Evolutionary conservation across 202 grass and related monocot genomes (phyloP).

Genomic region (Digitaria exilis): DNA sequence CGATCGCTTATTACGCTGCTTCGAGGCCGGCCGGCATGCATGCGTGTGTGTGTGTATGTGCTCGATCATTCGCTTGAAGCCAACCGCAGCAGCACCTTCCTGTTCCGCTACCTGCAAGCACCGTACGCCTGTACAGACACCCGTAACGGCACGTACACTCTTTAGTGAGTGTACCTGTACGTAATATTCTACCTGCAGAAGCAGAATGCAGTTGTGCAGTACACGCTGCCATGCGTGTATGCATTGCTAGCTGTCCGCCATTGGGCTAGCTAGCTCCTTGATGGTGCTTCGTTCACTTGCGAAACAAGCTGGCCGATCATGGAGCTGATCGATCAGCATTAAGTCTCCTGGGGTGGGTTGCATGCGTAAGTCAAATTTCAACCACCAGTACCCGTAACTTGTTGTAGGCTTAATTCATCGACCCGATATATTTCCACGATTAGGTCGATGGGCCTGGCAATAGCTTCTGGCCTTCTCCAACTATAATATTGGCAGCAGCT

Average conservation of each 20-base stretch:
- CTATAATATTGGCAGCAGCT: no score
- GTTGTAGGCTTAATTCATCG: neutral
- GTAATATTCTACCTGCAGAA: slow-evolving; percentile 35
- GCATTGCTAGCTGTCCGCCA: slow-evolving; percentile 25
- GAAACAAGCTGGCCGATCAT: slow-evolving; percentile 6
- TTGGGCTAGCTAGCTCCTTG: neutral
- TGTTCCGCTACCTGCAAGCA: slow-evolving; percentile 20
- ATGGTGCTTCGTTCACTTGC: neutral
- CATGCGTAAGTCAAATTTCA: slow-evolving; percentile 52
- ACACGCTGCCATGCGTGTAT: neutral
- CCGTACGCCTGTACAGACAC: slow-evolving; percentile 1
- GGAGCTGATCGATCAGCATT: slow-evolving; percentile 38
- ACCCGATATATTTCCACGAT: slow-evolving; percentile 34
- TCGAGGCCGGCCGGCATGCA: no score
- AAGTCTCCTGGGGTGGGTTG: slow-evolving; percentile 50
- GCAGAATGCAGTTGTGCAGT: slow-evolving; percentile 24
- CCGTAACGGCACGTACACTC: slow-evolving; percentile 3
- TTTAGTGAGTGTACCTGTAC: neutral
- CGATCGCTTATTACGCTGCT: no score
- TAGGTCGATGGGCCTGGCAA: slow-evolving; percentile 32
- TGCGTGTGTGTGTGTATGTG: neutral
- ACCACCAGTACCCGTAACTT: slow-evolving; percentile 53
- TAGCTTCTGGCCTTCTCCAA: neutral
- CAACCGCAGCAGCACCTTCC: neutral
- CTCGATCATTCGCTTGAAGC: neutral